Evolutionary conservation across 2,329 filamentous ascomycete genomes (phyloP).

Genomic region (Phoma sp.): DNA sequence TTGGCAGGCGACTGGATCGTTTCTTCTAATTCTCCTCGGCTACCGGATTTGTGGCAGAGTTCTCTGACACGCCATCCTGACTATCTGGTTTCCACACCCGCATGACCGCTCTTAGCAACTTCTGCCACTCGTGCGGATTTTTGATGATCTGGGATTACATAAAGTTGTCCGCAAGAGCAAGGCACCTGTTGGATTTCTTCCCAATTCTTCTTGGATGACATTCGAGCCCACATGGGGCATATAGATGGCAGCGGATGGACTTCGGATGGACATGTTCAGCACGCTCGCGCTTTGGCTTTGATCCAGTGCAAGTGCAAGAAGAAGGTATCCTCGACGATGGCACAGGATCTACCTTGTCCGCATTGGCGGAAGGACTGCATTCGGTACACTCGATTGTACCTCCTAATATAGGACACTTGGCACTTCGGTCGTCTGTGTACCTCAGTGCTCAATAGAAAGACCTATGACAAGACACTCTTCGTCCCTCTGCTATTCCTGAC

Average conservation of each 20-base stretch:
- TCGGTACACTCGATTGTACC: conserved; percentile 14
- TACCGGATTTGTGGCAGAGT: conserved; percentile 14
- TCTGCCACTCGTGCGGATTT: conserved; percentile 2
- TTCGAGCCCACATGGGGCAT: conserved; percentile 11
- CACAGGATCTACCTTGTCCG: conserved; percentile 1
- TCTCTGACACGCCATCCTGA: conserved; percentile 13
- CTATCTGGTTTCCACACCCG: conserved; percentile 12
- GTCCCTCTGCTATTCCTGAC: neutral
- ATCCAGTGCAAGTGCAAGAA: conserved; percentile 3
- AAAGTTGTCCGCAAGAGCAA: conserved; percentile 5
- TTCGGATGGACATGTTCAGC: conserved; percentile 9
- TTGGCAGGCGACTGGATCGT: conserved; percentile 26
- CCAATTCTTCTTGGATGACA: conserved; percentile 12
- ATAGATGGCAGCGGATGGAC: conserved; percentile 14
- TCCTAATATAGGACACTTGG: conserved; percentile 15
- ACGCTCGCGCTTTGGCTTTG: conserved; percentile 10
- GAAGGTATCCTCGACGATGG: conserved; percentile 4
- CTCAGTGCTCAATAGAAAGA: conserved; percentile 20
- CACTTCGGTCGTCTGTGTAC: conserved; percentile 11
- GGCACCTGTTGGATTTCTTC: neutral
- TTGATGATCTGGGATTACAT: neutral
- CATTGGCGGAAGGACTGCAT: conserved; percentile 7
- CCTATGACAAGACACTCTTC: conserved; percentile 7
- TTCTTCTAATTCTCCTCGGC: conserved; percentile 11
- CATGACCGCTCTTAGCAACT: conserved; percentile 8